These are phyloP conservation scores for Cryphonectria nitschkei DNA, from an alignment of 2,329 filamentous ascomycete genomes.

Conservation along the genomic window DNA sequence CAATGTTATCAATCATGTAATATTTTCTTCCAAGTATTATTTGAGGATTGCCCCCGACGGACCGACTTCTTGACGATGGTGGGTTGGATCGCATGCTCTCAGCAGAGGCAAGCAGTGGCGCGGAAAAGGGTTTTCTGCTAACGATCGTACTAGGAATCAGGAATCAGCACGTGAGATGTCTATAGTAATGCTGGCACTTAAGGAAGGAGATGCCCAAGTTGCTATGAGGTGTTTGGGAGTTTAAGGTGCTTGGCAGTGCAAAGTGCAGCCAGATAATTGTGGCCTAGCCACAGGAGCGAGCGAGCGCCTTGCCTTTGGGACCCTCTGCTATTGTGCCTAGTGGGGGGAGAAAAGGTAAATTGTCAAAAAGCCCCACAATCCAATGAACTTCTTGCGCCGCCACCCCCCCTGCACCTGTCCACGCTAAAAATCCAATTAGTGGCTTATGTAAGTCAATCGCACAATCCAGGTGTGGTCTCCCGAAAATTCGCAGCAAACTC, in stretches of 20 bases:
- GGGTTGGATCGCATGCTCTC: neutral
- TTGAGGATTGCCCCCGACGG: neutral
- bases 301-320: neutral
- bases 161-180: neutral
- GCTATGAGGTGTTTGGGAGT: too few relatives aligned
- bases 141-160: neutral
- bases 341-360: neutral
- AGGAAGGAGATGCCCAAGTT: neutral
- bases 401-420: neutral
- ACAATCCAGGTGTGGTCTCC: constrained; percentile 8
- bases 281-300: too few relatives aligned
- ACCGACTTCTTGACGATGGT: neutral
- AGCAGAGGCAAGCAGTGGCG: neutral
- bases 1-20: neutral
- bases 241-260: neutral
- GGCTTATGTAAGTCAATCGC: constrained; percentile 19
- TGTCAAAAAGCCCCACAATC: neutral
- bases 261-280: too few relatives aligned
- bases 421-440: neutral
- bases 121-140: neutral
- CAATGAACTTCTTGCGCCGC: neutral
- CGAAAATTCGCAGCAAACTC: constrained; percentile 20
- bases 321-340: too few relatives aligned
- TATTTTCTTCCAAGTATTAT: neutral
- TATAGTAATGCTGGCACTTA: neutral